Conservation (phyloP, 192 early-diverging fungal genomes). For the Gonapodya prolifera region DNA sequence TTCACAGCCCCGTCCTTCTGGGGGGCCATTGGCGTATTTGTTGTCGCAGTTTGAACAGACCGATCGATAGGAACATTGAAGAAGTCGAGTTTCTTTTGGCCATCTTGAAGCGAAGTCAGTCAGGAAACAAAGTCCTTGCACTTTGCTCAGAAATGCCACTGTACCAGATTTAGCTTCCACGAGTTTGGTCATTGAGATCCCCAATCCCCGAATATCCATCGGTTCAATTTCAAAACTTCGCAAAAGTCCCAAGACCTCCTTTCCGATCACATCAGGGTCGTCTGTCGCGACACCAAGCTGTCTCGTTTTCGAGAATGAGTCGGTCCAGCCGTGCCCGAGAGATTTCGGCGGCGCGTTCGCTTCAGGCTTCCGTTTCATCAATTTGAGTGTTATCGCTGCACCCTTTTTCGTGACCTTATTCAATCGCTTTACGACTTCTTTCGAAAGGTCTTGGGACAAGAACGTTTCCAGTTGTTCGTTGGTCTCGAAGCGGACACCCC, state of each 20-base stretch:
- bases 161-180: neutral
- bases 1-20: too few relatives aligned
- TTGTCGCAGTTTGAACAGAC: neutral
- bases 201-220: conserved; percentile 35
- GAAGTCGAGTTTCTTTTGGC: neutral
- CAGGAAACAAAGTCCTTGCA: neutral
- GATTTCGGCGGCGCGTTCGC: conserved; percentile 39
- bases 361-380: conserved; percentile 35
- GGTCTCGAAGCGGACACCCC: conserved; percentile 73
- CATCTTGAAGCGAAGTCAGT: neutral
- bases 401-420: conserved; percentile 35
- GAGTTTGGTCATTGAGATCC: conserved; percentile 39
- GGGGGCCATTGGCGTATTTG: too few relatives aligned
- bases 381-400: conserved; percentile 54
- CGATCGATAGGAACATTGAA: neutral
- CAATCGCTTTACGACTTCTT: conserved; percentile 55
- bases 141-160: neutral
- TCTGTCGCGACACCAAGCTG: conserved; percentile 30
- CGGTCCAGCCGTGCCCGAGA: conserved; percentile 53
- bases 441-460: conserved; percentile 35
- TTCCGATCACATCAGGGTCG: conserved; percentile 24
- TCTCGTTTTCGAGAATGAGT: conserved; percentile 38
- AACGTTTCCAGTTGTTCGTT: conserved; percentile 55
- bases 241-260: conserved; percentile 19
- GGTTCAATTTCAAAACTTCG: conserved; percentile 21